Evolutionary conservation across 179 eudicot species (phyloP), one percentile per base, ranked within the genome.

Genomic region (Silene vulgaris): DNA sequence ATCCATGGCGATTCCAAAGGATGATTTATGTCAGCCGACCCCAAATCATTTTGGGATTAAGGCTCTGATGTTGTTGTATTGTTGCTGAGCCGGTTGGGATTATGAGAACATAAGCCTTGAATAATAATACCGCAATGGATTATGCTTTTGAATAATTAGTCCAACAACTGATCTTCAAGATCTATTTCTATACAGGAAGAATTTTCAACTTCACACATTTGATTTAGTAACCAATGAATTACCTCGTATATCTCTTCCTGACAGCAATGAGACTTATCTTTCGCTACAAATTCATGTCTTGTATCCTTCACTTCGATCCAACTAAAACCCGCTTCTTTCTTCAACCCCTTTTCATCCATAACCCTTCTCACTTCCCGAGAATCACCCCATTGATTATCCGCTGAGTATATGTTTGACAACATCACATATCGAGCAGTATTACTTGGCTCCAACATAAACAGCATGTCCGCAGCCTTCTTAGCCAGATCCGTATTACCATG

Each of bases 341-440:
- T 81, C 67, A 92, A 76, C 19, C 87, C 88, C 76, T 74, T 82
- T 8, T 77, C 86, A 71, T 70, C 79, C 88, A 90, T 83, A n/a
- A 84, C 69, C 37, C 73, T 77, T 76, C 96, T 87, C 69, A 90
- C 80, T 56, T 68, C 43, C n/a, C 68, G 65, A 2, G 86, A 87
- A 78, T 89, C 92, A 71, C 76, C 89, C 95, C 93, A 90, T 70
- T 79, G 84, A 8, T 87, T 87, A 20, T 85, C 89, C 37, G 89
- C 83, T 12, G 89, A 83, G 71, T 86, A 90, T 69, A 89, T 75
- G 40, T 89, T 92, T 17, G 93, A 87, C 30, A 92, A 76, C 93
- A 92, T 88, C 23, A 90, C 88, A 77, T 86, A 87, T 75, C 97
- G 85, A 45, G 78, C 96, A 30, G 87, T 45, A 85, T 92, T 89